These are phyloP conservation scores for Aspergillus uvarum DNA, from an alignment of 2,329 filamentous ascomycete genomes.

Conservation along the genomic window DNA sequence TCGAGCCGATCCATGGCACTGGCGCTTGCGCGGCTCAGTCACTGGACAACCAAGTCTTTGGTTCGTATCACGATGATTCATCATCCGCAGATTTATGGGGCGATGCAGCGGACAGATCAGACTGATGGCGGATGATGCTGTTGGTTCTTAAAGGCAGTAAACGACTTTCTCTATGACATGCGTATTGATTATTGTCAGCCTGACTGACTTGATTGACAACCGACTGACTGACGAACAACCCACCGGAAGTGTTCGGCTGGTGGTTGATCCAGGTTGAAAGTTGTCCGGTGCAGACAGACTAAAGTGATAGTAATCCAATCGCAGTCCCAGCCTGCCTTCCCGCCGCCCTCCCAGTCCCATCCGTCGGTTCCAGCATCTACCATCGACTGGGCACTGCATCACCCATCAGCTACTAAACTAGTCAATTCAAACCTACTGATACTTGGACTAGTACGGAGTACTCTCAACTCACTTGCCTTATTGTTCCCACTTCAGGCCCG, in stretches of 20 bases:
- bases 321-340: neutral
- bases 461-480: neutral
- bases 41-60: neutral
- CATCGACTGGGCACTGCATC: neutral
- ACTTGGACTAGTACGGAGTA: no score
- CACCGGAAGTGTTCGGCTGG: neutral
- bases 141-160: neutral
- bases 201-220: neutral
- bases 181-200: neutral
- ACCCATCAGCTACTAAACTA: no score
- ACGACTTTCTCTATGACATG: no score
- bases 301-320: neutral
- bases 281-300: neutral
- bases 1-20: conserved; percentile 4
- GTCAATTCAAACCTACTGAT: no score
- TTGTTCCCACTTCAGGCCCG: neutral
- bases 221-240: neutral
- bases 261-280: neutral
- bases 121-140: neutral
- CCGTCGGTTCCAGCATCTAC: neutral
- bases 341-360: no score
- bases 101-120: neutral
- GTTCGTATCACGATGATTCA: neutral
- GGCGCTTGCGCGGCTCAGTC: neutral
- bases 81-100: neutral